phyloP scores from a whole-genome alignment of 2,329 filamentous ascomycete genomes.

The Sarocladium strictum region DNA sequence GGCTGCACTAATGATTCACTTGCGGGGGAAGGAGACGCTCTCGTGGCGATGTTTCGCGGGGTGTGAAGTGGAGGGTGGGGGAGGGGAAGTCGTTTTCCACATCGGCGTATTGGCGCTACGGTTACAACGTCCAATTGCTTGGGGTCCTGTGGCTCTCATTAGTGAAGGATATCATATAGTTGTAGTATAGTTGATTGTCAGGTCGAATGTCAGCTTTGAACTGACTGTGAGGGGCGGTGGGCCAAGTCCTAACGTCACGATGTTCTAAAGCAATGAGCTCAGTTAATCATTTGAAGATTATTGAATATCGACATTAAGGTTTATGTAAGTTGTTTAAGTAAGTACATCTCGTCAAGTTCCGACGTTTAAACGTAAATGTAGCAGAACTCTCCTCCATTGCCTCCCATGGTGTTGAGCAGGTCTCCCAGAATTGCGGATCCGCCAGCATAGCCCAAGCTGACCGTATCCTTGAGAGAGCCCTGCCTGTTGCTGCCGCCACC shows the following conservation, averaged over 20 bases:
- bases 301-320: too few relatives aligned
- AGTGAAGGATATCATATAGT: too few relatives aligned
- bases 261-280: too few relatives aligned
- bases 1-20: constrained; percentile 5
- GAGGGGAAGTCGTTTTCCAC: constrained; percentile 1
- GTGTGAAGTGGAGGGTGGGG: not conserved
- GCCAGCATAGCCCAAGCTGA: not conserved
- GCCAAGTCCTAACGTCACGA: too few relatives aligned
- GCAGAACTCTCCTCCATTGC: constrained; percentile 13
- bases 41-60: constrained; percentile 2
- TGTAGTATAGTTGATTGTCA: too few relatives aligned
- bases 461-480: not conserved
- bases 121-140: not conserved
- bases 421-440: not conserved
- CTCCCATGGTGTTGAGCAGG: constrained; percentile 4
- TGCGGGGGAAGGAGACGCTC: not conserved
- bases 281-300: too few relatives aligned
- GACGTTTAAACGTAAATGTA: constrained; percentile 7
- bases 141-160: too few relatives aligned
- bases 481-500: constrained; percentile 1
- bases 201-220: too few relatives aligned
- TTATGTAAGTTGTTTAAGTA: not conserved
- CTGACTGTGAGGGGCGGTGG: too few relatives aligned
- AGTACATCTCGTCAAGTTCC: not conserved
- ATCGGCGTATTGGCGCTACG: not conserved